phyloP scores from a whole-genome alignment of 2,329 filamentous ascomycete species.

The Talaromyces sp. region DNA sequence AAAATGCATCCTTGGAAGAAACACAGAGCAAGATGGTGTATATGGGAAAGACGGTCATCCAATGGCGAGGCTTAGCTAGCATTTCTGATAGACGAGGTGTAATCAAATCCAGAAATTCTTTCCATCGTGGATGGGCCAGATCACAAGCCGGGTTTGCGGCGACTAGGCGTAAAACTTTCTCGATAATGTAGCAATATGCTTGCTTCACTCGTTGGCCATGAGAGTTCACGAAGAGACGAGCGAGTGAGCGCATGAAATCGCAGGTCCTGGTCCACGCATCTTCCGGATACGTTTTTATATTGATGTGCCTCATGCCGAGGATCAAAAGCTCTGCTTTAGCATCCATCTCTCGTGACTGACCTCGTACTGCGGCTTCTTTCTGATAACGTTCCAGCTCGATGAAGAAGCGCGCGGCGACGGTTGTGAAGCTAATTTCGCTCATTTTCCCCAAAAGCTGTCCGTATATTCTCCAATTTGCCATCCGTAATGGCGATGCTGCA shows the following conservation, averaged over 20 bases:
- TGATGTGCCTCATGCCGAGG: constrained; percentile 85
- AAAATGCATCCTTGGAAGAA: constrained; percentile 78
- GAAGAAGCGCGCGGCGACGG: constrained; percentile 77
- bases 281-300: constrained; percentile 67
- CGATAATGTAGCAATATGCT: constrained; percentile 88
- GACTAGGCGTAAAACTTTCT: constrained; percentile 79
- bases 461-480: constrained; percentile 95
- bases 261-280: constrained; percentile 81
- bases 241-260: constrained; percentile 78
- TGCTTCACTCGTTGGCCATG: constrained; percentile 90
- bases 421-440: constrained; percentile 86
- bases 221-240: constrained; percentile 74
- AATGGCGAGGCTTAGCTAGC: constrained; percentile 87
- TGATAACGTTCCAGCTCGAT: constrained; percentile 74
- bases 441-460: constrained; percentile 90
- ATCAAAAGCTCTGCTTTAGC: constrained; percentile 82
- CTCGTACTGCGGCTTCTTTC: constrained; percentile 58
- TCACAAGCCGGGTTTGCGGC: constrained; percentile 76
- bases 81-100: constrained; percentile 76
- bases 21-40: constrained; percentile 84
- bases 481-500: constrained; percentile 66
- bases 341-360: constrained; percentile 59
- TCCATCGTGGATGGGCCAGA: constrained; percentile 78
- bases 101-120: constrained; percentile 73
- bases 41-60: constrained; percentile 81